Percentiles rank a stretch among this genome's conserved stretches.
Evolutionary conservation across 495 filamentous ascomycete genomes (phyloP).

Genomic region (Usnea hakonensis): DNA sequence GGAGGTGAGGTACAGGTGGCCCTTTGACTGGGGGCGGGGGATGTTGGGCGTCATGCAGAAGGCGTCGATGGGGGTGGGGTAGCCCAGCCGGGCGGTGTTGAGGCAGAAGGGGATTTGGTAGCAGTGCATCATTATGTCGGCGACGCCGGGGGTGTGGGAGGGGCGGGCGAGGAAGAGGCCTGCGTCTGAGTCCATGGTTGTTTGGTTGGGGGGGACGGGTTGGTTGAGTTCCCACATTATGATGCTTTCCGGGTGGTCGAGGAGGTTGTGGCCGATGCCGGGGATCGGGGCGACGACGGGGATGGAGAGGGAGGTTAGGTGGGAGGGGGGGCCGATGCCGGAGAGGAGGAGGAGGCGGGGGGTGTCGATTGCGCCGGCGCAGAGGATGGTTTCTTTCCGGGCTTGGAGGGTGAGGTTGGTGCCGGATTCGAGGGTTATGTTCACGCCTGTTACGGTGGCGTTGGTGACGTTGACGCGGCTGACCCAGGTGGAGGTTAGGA

Average conservation of each 20-base stretch:
- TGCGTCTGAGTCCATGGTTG: slow-evolving; percentile 78
- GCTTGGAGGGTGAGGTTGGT: slow-evolving; percentile 50
- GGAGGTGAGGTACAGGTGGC: slow-evolving; percentile 63
- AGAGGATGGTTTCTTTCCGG: slow-evolving; percentile 66
- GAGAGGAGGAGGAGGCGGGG: slow-evolving; percentile 67
- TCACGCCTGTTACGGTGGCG: slow-evolving; percentile 56
- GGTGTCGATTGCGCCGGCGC: slow-evolving; percentile 71
- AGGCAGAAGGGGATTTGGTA: slow-evolving; percentile 80
- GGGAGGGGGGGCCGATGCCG: slow-evolving; percentile 61
- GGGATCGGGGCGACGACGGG: slow-evolving; percentile 63
- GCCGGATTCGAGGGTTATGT: slow-evolving; percentile 59
- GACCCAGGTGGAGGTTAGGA: slow-evolving; percentile 75
- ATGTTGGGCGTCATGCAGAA: slow-evolving; percentile 94
- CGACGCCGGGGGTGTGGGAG: slow-evolving; percentile 57
- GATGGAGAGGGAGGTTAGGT: slow-evolving; percentile 59
- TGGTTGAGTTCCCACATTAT: slow-evolving; percentile 80
- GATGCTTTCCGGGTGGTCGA: slow-evolving; percentile 71
- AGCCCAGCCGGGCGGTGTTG: slow-evolving; percentile 65
- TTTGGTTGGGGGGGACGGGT: slow-evolving; percentile 66
- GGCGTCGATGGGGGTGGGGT: slow-evolving; percentile 63
- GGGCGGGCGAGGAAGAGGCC: slow-evolving; percentile 73
- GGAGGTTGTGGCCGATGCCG: slow-evolving; percentile 71
- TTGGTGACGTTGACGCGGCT: slow-evolving; percentile 59
- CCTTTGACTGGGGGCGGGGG: slow-evolving; percentile 67
- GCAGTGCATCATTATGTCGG: slow-evolving; percentile 87